Base-by-base conservation (phyloP, 78 protist genomes). In the Isochrysis galbana region DNA sequence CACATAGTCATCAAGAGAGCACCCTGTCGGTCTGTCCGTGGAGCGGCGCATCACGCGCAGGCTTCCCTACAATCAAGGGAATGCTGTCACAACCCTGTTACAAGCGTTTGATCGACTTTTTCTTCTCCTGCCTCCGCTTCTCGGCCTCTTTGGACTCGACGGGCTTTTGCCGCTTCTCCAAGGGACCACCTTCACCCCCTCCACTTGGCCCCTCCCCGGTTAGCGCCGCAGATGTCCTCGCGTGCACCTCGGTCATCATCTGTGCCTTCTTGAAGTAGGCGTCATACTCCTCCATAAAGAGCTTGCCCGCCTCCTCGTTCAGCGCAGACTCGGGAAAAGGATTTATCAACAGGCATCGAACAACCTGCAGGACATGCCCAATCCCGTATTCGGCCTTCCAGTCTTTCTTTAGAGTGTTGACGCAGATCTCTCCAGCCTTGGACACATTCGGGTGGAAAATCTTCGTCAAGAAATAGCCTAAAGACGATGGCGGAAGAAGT, bases 251-350 rank as follows among this genome's bases (percentile, higher is more conserved):
- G 77, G 51, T 0, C 34, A 23, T 29, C 26, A 21, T 5, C 47
- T 2, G 61, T 5, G 99, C 99, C 41, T 91, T 96, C 84, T 94
- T 93, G 44, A 93, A 90, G 90, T 96, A 99, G 44, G 91, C 98
- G 7, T 97, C 98, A 90, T 97, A 98, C 72, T 95, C 94, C 74
- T 99, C 99, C 72, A 97, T 93, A 17, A 98, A 87, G 36, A 98
- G 93, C 93, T 94, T 95, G 4, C 98, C 99, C 10, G 99, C 99
- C 83, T 97, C 99, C 87, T 98, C 99, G 91, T 99, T 99, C 67
- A 99, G 97, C 0, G 99, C 99, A 7, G 98, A 96, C 90, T 98
- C 99, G 3, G 99, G 98, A 96, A 97, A 97, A 39, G 99, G 99
- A 32, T 93, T 97, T 86, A 99, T 97, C 45, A 99, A 95, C 45